phyloP scores from a whole-genome alignment of 305 asterid genomes.

The Rubia tinctorum region DNA sequence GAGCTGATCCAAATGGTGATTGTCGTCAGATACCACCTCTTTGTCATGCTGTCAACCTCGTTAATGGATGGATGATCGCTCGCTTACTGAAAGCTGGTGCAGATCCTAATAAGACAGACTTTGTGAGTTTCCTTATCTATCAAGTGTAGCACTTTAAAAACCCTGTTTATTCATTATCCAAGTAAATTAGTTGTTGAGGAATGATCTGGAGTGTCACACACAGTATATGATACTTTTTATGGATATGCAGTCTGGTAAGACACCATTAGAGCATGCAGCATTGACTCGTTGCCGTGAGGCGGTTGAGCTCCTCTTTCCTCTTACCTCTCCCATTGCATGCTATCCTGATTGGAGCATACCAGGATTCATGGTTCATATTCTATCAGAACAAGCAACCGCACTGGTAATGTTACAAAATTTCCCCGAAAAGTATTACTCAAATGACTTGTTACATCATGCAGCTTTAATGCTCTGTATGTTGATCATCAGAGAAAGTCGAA shows the following conservation, averaged over 20 bases:
- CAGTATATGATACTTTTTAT: neutral
- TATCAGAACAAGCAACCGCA: slow-evolving; percentile 20
- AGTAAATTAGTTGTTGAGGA: neutral
- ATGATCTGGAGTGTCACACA: neutral
- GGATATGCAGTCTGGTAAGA: slow-evolving; percentile 16
- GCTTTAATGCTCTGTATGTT: neutral
- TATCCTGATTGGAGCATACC: slow-evolving; percentile 31
- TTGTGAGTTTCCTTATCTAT: neutral
- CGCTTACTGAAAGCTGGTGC: slow-evolving; percentile 19
- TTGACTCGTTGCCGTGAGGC: neutral
- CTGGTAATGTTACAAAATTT: slow-evolving; percentile 14
- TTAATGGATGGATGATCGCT: neutral
- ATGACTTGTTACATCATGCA: neutral
- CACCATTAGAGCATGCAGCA: slow-evolving; percentile 35
- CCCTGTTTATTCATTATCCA: neutral
- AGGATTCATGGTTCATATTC: slow-evolving; percentile 19
- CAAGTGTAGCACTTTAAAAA: neutral
- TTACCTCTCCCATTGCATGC: slow-evolving; percentile 16
- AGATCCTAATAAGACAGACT: slow-evolving; percentile 11
- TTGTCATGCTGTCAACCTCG: slow-evolving; percentile 4
- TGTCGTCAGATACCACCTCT: slow-evolving; percentile 10
- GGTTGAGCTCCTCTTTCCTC: slow-evolving; percentile 26
- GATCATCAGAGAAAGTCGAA: slow-evolving; percentile 20
- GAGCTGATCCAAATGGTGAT: slow-evolving; percentile 17
- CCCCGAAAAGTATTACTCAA: neutral